Base-by-base conservation (phyloP, 2,329 filamentous ascomycete genomes). In the Lachnellula cervina region DNA sequence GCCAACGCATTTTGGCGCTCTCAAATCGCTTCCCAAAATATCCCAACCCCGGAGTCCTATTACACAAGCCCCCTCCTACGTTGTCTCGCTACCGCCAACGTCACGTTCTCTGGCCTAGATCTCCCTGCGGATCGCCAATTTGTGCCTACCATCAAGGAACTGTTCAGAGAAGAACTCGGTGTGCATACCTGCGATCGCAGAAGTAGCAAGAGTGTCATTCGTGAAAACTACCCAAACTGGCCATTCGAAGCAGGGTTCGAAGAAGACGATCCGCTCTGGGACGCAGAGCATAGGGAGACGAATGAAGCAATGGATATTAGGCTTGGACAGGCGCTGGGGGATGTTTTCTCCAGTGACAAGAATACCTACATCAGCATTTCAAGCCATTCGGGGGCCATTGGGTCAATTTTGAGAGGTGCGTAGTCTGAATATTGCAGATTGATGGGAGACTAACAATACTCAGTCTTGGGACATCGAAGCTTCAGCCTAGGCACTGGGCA, bases 131-230 rank as follows among this genome's bases (percentile, higher is more conserved):
- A 75, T 5, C 69, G 68, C 11, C 78, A 77, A 0, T 88, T 88
- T 62, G 69, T 69, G 1, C 86, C 85, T 0, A 71, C 74, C 0
- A 73, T 89, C 63, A 88, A 87, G 70, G 86, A 89, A 66, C 67
- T 79, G 34, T 73, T 89, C 56, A 77, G 86, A 40, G 87, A 90
- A 70, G 80, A 80, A 2, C 81, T 89, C 53, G 85, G 81, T 52
- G 80, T 83, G 40, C 87, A 88, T 68, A 88, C 85, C 0, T 90
- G 87, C 66, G 83, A 90, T 69, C 77, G 80, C 21, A 76, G 86
- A 6, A 80, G 78, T 35, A 78, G 70, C 63, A 80, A 76, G 64
- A 74, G 76, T 0, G 73, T 76, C 48, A 83, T 89, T 60, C 69
- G 70, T 9, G 57, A 70, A 2, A 71, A 76, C 5, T 81, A 82